Base-by-base conservation (phyloP, 108 stramenopile genomes). In the Nitzschia sp. region DNA sequence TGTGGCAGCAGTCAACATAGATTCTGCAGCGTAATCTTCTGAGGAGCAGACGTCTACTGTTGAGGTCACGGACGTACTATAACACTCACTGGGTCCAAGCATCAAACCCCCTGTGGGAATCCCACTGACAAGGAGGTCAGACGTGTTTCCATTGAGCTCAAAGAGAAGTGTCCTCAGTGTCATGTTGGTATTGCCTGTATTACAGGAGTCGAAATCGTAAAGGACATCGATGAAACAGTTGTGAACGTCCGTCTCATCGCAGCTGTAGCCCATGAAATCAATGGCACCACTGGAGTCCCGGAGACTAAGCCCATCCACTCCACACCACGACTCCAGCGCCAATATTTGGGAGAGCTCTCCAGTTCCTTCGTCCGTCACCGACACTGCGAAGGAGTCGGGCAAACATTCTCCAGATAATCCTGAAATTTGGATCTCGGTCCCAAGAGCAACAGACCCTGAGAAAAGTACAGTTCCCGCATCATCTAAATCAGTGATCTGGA, bases 211-310 rank as follows among this genome's bases (percentile, higher is more conserved):
- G 15, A 65, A 11, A 6, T 43, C 56, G 43, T 65, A 72, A 6
- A 26, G 6, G 29, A 65, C 63, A 11, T 55, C 48, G 10, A 50
- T 26, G 20, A 41, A 29, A 41, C 71, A 72, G 22, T 65, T 64
- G 63, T 65, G 71, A n/a, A 51, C 17, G 17, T 72, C 63, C 17
- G 14, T 19, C 3, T n/a, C 43, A 63, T 37, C 56, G 39, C 63
- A 65, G 15, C 20, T 57, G 71, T 64, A 72, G 6, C 71, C 71
- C 12, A 55, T 17, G 44, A 60, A 72, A 9, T 64, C 56, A 11
- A 72, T 43, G 7, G 63, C 40, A 25, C 71, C 71, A 46, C 51
- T 57, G 25, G 50, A n/a, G 21, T 65, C 41, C 1, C 26, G 25
- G 37, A 72, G 37, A 25, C 19, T 53, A n/a, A 72, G 20, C 60